Evolutionary conservation across 192 early-diverging fungal species (phyloP), one percentile per base, ranked within the genome.

Genomic region (Endogone sp.): DNA sequence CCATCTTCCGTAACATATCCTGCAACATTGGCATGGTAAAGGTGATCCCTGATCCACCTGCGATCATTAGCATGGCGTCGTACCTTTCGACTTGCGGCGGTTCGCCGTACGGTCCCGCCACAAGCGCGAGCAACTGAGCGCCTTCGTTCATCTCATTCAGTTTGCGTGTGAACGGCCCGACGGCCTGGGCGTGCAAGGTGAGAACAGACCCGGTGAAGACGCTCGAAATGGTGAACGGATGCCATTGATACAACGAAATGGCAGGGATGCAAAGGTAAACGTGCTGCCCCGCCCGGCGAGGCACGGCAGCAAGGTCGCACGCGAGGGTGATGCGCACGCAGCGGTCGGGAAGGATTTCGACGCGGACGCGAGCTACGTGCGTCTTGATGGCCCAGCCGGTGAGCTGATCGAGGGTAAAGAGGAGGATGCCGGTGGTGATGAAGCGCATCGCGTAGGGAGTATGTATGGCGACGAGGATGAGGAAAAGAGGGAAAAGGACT

Each of bases 381-480:
- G 80, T 75, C 27, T 79, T 73, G 26, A 85, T 71, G 66, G 66
- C 78, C 75, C 76, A 85, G 2, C 75, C 75, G 23, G 76, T 74
- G 25, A 80, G 69, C 1, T 77, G 58, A 57, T 85, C 82, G 27
- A 82, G 61, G 0, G 75, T n/a, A 60, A 82, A 82, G 44, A 75
- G 70, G 58, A 85, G 57, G 20, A 85, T 62, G 11, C 83, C 83
- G 2, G 74, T 63, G 3, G 65, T 61, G 25, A 79, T 82, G 64
- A 80, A 85, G 3, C 83, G 79, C 81, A 82, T 80, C 0, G 80
- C 83, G 58, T 85, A 85, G 11, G 86, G 84, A 8, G 86, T 82
- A 56, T 87, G 86, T 3, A 76, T 59, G 21, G 79, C 75, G n/a
- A 79, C 78, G 0, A 81, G 63, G 24, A 81, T 75, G 20, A 87